phyloP scores from a whole-genome alignment of 2,329 filamentous ascomycete species.

The Tolypocladium endophyticum region DNA sequence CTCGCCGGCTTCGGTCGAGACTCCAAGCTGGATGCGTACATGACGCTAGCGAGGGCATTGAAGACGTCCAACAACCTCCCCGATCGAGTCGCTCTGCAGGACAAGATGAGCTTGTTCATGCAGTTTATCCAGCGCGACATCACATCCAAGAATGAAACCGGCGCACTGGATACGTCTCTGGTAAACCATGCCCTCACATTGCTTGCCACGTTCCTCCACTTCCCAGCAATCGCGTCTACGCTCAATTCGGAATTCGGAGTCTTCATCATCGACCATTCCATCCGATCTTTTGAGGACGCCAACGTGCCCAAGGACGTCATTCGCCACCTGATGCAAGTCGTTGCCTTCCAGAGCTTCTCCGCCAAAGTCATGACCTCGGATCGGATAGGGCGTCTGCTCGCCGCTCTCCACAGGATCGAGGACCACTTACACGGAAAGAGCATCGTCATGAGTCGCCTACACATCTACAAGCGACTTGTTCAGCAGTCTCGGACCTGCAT shows the following conservation, averaged over 20 bases:
- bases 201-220: slow-evolving; percentile 66
- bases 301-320: slow-evolving; percentile 65
- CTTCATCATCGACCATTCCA: slow-evolving; percentile 73
- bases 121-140: slow-evolving; percentile 82
- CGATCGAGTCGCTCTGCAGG: slow-evolving; percentile 58
- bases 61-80: slow-evolving; percentile 76
- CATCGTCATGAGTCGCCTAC: slow-evolving; percentile 64
- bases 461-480: slow-evolving; percentile 69
- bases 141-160: slow-evolving; percentile 44
- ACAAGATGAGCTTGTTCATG: slow-evolving; percentile 66
- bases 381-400: slow-evolving; percentile 60
- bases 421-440: slow-evolving; percentile 69
- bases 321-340: slow-evolving; percentile 68
- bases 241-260: slow-evolving; percentile 69
- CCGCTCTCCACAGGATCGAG: slow-evolving; percentile 61
- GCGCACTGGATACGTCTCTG: slow-evolving; percentile 55
- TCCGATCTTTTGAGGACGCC: slow-evolving; percentile 59
- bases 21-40: slow-evolving; percentile 76
- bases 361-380: slow-evolving; percentile 62
- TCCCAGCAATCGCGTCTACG: slow-evolving; percentile 56
- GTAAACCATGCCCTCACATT: slow-evolving; percentile 69
- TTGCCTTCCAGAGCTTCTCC: slow-evolving; percentile 72
- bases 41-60: slow-evolving; percentile 63
- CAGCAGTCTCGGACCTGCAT: slow-evolving; percentile 62
- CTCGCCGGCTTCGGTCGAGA: slow-evolving; percentile 64